Evolutionary conservation across 2,329 filamentous ascomycete genomes (phyloP).

Genomic region (Capronia coronata): DNA sequence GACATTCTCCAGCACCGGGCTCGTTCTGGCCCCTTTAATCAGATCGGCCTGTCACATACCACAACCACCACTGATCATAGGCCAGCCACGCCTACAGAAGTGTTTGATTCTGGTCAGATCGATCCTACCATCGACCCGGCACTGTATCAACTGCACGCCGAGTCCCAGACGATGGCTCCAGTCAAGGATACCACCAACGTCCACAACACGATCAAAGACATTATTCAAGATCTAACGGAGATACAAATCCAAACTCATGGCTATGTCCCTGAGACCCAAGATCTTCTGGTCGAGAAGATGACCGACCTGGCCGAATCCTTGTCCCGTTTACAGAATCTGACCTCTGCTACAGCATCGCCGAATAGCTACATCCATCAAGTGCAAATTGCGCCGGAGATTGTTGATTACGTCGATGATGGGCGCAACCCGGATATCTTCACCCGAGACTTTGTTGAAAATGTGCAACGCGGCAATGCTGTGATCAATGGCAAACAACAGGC

Average conservation of each 20-base stretch:
- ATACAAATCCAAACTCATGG: conserved; percentile 54
- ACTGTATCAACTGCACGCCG: background rate
- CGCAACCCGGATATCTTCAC: conserved; percentile 63
- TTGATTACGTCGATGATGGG: conserved; percentile 56
- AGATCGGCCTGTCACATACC: background rate
- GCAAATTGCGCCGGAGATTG: conserved; percentile 55
- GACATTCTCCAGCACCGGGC: background rate
- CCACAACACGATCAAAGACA: conserved; percentile 41
- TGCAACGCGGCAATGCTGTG: conserved; percentile 57
- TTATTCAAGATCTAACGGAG: conserved; percentile 58
- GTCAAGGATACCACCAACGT: conserved; percentile 26
- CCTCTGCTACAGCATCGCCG: conserved; percentile 21
- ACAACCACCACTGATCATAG: background rate
- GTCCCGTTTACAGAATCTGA: conserved; percentile 44
- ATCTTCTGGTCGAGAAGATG: conserved; percentile 54
- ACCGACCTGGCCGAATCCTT: conserved; percentile 47
- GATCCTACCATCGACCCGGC: background rate
- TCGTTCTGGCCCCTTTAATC: too few species aligned
- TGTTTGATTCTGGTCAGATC: background rate
- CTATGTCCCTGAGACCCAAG: conserved; percentile 51
- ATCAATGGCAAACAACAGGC: conserved; percentile 56
- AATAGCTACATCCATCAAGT: conserved; percentile 35
- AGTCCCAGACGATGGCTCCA: conserved; percentile 17
- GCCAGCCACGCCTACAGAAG: background rate
- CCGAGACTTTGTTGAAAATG: conserved; percentile 58